phyloP scores from a whole-genome alignment of 1,284 basidiomycete genomes.

The Sporisorium sorghi region DNA sequence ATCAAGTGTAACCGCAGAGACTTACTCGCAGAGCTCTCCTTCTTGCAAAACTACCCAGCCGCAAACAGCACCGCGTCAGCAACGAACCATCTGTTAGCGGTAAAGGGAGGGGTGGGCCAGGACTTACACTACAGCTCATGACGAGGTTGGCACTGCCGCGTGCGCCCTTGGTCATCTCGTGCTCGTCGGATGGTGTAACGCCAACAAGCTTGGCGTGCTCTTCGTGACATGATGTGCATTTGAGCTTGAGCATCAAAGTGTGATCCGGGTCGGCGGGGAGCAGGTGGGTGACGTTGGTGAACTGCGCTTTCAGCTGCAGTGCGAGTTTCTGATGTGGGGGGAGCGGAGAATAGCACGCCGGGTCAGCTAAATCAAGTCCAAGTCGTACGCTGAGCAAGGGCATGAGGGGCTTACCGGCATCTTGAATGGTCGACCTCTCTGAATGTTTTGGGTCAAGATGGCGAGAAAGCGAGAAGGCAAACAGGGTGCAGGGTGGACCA shows the following conservation, averaged over 20 bases:
- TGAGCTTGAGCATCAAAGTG: conserved; percentile 55
- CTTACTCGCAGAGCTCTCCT: conserved; percentile 34
- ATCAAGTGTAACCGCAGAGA: not conserved
- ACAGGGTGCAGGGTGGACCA: not conserved
- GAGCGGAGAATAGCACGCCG: no score
- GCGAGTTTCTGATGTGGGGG: conserved; percentile 42
- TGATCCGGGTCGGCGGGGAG: conserved; percentile 58
- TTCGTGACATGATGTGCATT: conserved; percentile 67
- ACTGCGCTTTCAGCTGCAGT: conserved; percentile 62
- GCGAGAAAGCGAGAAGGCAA: not conserved
- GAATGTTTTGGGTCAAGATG: not conserved
- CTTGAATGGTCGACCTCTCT: not conserved
- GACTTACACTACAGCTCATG: conserved; percentile 48
- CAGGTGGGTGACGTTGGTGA: conserved; percentile 58
- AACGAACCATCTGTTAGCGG: no score
- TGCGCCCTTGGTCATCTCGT: conserved; percentile 59
- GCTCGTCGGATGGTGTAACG: conserved; percentile 50
- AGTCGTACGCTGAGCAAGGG: not conserved
- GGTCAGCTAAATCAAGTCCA: not conserved
- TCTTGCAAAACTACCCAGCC: conserved; percentile 53
- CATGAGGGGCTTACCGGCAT: conserved; percentile 21
- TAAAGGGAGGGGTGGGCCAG: no score
- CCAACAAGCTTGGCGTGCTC: conserved; percentile 61
- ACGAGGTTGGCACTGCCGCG: conserved; percentile 63
- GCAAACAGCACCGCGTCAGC: not conserved